Conservation (phyloP, 2,329 filamentous ascomycete species). For the Didymosphaeria variabile region DNA sequence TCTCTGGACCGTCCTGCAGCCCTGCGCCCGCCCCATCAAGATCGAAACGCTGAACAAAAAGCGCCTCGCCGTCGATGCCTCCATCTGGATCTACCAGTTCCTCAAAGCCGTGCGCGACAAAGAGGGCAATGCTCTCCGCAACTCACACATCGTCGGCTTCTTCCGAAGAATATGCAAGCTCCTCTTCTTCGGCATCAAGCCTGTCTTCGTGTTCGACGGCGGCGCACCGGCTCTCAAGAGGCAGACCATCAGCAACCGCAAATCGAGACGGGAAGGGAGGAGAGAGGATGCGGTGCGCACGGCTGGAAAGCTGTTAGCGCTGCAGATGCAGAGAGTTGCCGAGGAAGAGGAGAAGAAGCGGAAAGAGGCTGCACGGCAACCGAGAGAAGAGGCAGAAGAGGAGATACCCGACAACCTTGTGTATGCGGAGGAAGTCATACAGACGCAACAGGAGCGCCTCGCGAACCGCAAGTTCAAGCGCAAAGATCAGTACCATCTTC, state of each 20-base stretch:
- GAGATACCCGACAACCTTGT: slow-evolving; percentile 80
- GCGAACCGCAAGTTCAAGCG: slow-evolving; percentile 83
- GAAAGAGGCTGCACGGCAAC: slow-evolving; percentile 55
- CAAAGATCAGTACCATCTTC: slow-evolving; percentile 94
- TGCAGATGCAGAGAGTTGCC: slow-evolving; percentile 91
- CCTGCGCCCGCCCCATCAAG: slow-evolving; percentile 93
- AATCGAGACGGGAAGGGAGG: slow-evolving; percentile 82
- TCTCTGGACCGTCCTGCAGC: slow-evolving; percentile 95
- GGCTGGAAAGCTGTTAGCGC: slow-evolving; percentile 87
- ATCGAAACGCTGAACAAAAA: slow-evolving; percentile 96
- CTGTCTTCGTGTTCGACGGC: slow-evolving; percentile 98
- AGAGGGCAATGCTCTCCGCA: slow-evolving; percentile 94
- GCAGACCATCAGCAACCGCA: slow-evolving; percentile 83
- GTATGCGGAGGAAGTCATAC: slow-evolving; percentile 89
- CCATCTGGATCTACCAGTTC: slow-evolving; percentile 99
- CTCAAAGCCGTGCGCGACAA: slow-evolving; percentile 98
- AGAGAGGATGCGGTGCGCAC: slow-evolving; percentile 93
- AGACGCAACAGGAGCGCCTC: slow-evolving; percentile 78
- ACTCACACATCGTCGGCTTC: slow-evolving; percentile 96
- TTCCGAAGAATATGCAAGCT: slow-evolving; percentile 98
- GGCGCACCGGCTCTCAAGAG: slow-evolving; percentile 90
- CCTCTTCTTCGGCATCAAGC: slow-evolving; percentile 93
- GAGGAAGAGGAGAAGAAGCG: slow-evolving; percentile 82
- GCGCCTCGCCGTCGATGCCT: slow-evolving; percentile 95
- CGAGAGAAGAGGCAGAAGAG: slow-evolving; percentile 62